Percentiles rank a stretch among this genome's conserved stretches.
Conservation (phyloP, 345 rosid species). For the Clausena lansium region DNA sequence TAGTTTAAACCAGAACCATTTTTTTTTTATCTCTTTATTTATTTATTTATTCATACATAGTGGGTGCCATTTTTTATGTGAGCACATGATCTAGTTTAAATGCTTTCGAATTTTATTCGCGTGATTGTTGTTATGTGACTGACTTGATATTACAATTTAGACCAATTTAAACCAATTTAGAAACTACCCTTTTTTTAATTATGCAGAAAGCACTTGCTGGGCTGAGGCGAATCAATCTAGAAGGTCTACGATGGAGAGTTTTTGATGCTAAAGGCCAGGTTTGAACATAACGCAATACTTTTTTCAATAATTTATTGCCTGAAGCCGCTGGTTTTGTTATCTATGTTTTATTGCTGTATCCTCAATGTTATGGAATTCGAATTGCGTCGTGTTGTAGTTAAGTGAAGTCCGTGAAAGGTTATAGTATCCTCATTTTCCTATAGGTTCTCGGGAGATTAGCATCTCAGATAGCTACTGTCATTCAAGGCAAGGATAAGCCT, state of each 20-base stretch:
- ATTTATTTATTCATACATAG: background rate
- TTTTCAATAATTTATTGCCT: background rate
- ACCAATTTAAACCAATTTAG: background rate
- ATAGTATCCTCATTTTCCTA: background rate
- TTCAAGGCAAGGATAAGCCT: constrained; percentile 98
- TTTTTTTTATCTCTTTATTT: background rate
- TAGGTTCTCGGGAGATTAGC: constrained; percentile 98
- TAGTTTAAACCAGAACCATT: background rate
- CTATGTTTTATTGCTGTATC: background rate
- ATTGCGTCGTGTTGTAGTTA: background rate
- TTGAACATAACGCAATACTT: background rate
- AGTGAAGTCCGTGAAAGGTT: background rate
- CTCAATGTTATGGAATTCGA: background rate
- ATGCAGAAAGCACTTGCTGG: constrained; percentile 96
- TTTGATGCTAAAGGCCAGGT: constrained; percentile 99
- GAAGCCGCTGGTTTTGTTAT: background rate
- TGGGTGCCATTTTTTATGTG: background rate
- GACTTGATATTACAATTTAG: constrained; percentile 9
- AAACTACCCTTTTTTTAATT: constrained; percentile 8
- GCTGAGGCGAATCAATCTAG: constrained; percentile 79
- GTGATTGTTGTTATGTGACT: background rate
- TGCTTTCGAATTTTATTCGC: background rate
- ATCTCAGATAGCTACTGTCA: constrained; percentile 82
- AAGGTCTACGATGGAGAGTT: constrained; percentile 93
- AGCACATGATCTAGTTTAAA: background rate